Base-by-base conservation (phyloP, 805 yeast genomes). In the Suhomyces xylopsoci region DNA sequence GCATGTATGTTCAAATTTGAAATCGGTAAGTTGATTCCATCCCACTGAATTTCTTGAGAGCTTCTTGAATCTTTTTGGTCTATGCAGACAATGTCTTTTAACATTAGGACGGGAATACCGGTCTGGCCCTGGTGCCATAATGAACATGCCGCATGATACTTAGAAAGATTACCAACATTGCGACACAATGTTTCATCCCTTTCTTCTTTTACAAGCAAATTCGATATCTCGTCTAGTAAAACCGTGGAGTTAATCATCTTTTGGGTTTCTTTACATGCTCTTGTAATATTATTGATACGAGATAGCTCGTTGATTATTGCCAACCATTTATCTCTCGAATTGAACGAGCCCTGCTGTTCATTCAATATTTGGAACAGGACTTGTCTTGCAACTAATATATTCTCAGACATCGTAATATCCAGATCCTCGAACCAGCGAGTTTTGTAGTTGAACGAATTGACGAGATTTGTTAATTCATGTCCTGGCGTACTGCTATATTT, bases 91-190 rank as follows among this genome's bases (percentile, higher is more conserved):
- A 55, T 3, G 14, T 58, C 64, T 51, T 77, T 70, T 52, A 88
- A 62, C 59, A 85, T 79, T 3, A 69, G 71, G 7, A 89, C 81
- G 0, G 96, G 83, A 14, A 80, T 71, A 9, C 71, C 68, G 0
- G 79, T 75, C 45, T 85, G 83, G 0, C 83, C 82, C 51, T 81
- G 81, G 0, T 69, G 67, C 96, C 96, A 89, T 25, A 87, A 70
- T 0, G 87, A 78, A 5, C 72, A 66, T 0, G 96, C 90, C 0
- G 82, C 64, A 44, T 82, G 82, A 56, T 74, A 75, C 47, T 69
- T 69, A 0, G 81, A 67, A 10, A 62, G 51, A 19, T 48, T 55
- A 47, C 60, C 28, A 56, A 63, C 15, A 50, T 54, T 44, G 6
- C 24, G 20, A 17, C 20, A 19, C 20, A 38, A 38, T 9, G 3